phyloP scores from a whole-genome alignment of 345 rosid genomes.

The Luvunga scandens region DNA sequence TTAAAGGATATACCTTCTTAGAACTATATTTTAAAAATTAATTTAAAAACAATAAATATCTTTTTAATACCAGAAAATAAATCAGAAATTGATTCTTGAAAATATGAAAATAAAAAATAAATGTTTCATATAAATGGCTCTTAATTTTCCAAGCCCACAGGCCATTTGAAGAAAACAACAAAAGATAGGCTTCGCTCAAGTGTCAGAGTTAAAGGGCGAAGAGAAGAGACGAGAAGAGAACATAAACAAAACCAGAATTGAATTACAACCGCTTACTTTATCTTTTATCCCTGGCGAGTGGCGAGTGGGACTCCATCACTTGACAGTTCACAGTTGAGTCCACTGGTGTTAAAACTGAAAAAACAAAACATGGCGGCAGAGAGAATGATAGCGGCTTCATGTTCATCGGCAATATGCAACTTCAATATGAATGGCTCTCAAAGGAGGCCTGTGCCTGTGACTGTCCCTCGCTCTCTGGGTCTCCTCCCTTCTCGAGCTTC shows the following conservation, averaged over 20 bases:
- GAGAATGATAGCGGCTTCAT: slow-evolving; percentile 45
- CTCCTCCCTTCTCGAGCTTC: slow-evolving; percentile 54
- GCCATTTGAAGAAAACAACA: background rate
- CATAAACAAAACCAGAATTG: background rate
- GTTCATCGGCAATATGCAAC: slow-evolving; percentile 56
- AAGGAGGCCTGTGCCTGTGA: slow-evolving; percentile 41
- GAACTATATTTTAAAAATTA: too few relatives aligned
- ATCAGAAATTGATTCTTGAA: background rate
- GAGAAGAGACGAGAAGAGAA: background rate
- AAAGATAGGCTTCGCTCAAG: background rate
- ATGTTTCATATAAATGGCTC: background rate
- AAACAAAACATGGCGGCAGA: slow-evolving; percentile 64
- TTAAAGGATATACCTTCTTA: too few relatives aligned
- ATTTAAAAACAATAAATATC: too few relatives aligned
- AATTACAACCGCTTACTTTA: background rate
- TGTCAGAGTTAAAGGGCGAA: background rate
- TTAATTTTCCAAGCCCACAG: background rate
- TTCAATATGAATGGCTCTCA: slow-evolving; percentile 58
- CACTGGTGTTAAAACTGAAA: too few relatives aligned
- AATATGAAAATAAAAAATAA: background rate
- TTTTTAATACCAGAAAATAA: too few relatives aligned
- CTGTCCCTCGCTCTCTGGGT: slow-evolving; percentile 44
- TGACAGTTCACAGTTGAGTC: too few relatives aligned
- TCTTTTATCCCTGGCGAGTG: slow-evolving; percentile 9
- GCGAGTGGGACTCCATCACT: background rate